Percentiles rank a stretch among this genome's conserved stretches.
phyloP scores from a whole-genome alignment of 371 early-diverging fungal genomes.

The Rhizopus stolonifer region DNA sequence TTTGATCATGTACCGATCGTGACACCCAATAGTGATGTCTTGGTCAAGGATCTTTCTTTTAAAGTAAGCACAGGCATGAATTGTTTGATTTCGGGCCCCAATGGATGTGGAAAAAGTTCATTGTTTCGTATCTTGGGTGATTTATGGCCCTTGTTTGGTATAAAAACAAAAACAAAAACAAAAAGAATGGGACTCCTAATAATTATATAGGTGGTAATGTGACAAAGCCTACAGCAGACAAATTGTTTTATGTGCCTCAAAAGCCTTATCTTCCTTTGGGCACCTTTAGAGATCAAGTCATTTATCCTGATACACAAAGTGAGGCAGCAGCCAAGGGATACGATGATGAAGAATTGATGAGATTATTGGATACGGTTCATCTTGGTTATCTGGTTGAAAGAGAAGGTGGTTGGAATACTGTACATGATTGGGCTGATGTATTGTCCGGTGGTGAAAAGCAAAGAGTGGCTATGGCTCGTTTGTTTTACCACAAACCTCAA shows the following conservation, averaged over 20 bases:
- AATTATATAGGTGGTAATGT: slow-evolving; percentile 66
- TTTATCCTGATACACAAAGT: slow-evolving; percentile 71
- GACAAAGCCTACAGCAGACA: slow-evolving; percentile 73
- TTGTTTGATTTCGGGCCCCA: slow-evolving; percentile 90
- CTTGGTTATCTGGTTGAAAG: slow-evolving; percentile 72
- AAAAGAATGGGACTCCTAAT: too few relatives aligned
- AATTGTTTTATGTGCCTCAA: slow-evolving; percentile 94
- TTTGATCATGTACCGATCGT: slow-evolving; percentile 89
- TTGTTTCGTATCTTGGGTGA: slow-evolving; percentile 93
- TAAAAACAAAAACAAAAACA: too few relatives aligned
- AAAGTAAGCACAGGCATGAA: slow-evolving; percentile 80
- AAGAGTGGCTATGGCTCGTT: slow-evolving; percentile 81
- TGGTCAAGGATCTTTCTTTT: slow-evolving; percentile 83
- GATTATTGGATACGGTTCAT: slow-evolving; percentile 70
- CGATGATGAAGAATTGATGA: slow-evolving; percentile 63
- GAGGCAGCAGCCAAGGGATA: slow-evolving; percentile 56
- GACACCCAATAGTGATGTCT: slow-evolving; percentile 90
- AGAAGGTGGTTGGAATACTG: slow-evolving; percentile 86
- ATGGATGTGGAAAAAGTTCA: slow-evolving; percentile 90
- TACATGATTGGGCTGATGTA: slow-evolving; percentile 82
- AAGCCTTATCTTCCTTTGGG: slow-evolving; percentile 92
- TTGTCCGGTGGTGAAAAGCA: slow-evolving; percentile 85
- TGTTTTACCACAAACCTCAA: slow-evolving; percentile 84
- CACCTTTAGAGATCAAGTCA: slow-evolving; percentile 88
- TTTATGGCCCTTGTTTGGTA: slow-evolving; percentile 82